Percentiles rank a stretch among this genome's conserved stretches.
Conservation (phyloP, 129 eudicot genomes). For the Sambucus nigra region DNA sequence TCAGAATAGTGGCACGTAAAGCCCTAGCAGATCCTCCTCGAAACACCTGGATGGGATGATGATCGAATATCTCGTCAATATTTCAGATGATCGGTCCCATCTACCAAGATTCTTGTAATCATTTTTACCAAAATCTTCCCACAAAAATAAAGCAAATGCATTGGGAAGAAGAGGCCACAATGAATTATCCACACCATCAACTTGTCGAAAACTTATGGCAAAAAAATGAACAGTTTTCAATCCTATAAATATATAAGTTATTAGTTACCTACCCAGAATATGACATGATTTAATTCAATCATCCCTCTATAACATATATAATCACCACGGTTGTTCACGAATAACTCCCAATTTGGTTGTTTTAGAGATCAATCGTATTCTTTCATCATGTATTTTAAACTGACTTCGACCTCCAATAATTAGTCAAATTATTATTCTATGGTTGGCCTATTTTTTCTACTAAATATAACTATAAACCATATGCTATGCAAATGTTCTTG, state of each 20-base stretch:
- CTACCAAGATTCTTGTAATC: constrained; percentile 59
- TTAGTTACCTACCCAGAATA: no score
- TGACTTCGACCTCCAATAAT: no score
- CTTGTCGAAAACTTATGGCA: constrained; percentile 79
- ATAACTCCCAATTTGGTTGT: no score
- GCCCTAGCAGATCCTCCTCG: constrained; percentile 60
- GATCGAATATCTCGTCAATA: constrained; percentile 82
- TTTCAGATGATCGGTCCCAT: constrained; percentile 43
- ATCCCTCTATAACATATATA: no score
- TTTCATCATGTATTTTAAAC: no score
- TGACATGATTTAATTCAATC: no score
- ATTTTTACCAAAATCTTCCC: constrained; percentile 93
- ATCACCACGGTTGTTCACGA: no score
- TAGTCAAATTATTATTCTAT: no score
- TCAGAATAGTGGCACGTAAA: constrained; percentile 50
- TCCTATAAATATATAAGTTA: constrained; percentile 38
- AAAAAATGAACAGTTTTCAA: constrained; percentile 78
- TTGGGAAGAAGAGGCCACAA: constrained; percentile 72
- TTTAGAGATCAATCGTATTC: no score
- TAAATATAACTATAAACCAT: no score
- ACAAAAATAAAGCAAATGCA: constrained; percentile 66
- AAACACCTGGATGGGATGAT: constrained; percentile 44
- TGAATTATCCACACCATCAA: constrained; percentile 62
- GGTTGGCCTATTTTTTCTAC: no score
- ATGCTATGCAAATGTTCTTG: no score